Conservation (phyloP, 2,329 filamentous ascomycete species). For the Colletotrichum sansevieriae region DNA sequence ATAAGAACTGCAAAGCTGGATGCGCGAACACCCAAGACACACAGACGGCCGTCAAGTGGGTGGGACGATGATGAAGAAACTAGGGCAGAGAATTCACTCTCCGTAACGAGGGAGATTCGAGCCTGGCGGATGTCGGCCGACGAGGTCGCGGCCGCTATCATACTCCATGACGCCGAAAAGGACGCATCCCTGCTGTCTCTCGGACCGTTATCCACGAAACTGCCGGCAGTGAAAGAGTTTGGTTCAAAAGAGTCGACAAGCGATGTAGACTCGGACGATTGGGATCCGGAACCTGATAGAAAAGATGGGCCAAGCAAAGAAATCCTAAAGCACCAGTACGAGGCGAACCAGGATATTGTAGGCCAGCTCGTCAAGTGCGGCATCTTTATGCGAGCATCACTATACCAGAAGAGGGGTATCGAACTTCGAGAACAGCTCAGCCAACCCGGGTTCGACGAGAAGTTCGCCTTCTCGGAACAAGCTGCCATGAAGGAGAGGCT, state of each 20-base stretch:
- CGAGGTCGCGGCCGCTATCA: conserved; percentile 46
- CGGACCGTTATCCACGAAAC: conserved; percentile 2
- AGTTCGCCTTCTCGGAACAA: conserved; percentile 38
- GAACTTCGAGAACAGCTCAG: conserved; percentile 43
- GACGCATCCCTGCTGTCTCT: conserved; percentile 23
- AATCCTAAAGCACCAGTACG: conserved; percentile 43
- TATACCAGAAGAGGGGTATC: conserved; percentile 46
- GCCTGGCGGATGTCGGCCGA: conserved; percentile 47
- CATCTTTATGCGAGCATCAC: conserved; percentile 45
- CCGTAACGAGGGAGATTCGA: conserved; percentile 44
- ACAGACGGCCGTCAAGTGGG: conserved; percentile 13
- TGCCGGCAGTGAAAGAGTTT: not conserved
- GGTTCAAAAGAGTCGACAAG: not conserved
- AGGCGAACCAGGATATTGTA: conserved; percentile 46
- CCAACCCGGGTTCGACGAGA: conserved; percentile 26
- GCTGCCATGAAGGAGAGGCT: conserved; percentile 46
- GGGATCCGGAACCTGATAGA: conserved; percentile 46
- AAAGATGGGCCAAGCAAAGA: conserved; percentile 42
- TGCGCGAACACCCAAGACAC: not conserved
- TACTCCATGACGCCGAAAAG: conserved; percentile 38
- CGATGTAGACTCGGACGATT: conserved; percentile 40
- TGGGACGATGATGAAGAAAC: conserved; percentile 40
- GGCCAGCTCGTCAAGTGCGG: conserved; percentile 42
- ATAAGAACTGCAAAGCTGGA: conserved; percentile 44
- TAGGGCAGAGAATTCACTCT: conserved; percentile 18